These are phyloP conservation scores for Circinella minor DNA, from an alignment of 371 early-diverging fungal species.

Conservation along the genomic window DNA sequence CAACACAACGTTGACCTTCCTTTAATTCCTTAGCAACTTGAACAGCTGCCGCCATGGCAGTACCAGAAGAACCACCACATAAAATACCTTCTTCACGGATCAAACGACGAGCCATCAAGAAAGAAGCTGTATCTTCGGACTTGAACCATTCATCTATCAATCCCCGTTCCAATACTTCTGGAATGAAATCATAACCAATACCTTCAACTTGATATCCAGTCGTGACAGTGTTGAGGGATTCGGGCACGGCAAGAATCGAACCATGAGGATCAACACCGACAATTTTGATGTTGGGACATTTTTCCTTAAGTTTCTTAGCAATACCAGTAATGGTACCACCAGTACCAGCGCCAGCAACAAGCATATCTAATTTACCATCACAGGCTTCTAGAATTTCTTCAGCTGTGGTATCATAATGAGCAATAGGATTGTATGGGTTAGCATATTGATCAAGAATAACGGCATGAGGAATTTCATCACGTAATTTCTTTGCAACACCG, in stretches of 20 bases:
- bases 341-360: constrained; percentile 96
- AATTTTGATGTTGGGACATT: constrained; percentile 83
- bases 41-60: constrained; percentile 80
- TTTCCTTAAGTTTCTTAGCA: constrained; percentile 92
- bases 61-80: constrained; percentile 94
- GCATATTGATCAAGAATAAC: constrained; percentile 96
- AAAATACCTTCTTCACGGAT: constrained; percentile 97
- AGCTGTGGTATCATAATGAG: constrained; percentile 94
- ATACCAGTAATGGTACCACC: constrained; percentile 98
- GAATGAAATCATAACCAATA: constrained; percentile 98
- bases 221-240: constrained; percentile 70
- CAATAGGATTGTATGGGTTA: constrained; percentile 95
- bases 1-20: constrained; percentile 89
- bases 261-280: constrained; percentile 96
- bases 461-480: constrained; percentile 92
- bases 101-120: constrained; percentile 92
- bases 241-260: constrained; percentile 92
- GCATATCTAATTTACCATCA: constrained; percentile 93
- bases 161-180: constrained; percentile 83
- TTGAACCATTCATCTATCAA: constrained; percentile 95
- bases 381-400: constrained; percentile 87
- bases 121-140: constrained; percentile 91
- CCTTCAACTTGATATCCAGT: constrained; percentile 90
- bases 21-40: constrained; percentile 84
- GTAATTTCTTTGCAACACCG: constrained; percentile 91